Percentiles rank a stretch among this genome's conserved stretches.
These are phyloP conservation scores for Pestalotiopsis sp. DNA, from an alignment of 2,329 filamentous ascomycete species.

Conservation along the genomic window DNA sequence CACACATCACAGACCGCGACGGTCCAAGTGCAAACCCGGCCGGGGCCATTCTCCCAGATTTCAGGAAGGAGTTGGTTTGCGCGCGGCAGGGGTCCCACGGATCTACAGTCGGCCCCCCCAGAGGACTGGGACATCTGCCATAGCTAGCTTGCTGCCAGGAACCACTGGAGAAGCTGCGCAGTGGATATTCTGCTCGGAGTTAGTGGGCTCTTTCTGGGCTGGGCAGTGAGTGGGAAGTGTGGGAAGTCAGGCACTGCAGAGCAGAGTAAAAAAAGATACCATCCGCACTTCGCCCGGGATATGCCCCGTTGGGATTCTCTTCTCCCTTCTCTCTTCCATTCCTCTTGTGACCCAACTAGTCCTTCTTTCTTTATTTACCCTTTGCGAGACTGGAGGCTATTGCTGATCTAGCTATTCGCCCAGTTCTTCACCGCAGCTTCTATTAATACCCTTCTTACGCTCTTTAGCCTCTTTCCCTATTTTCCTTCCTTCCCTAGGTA, in stretches of 20 bases:
- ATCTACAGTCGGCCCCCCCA: not conserved
- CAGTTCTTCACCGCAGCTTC: not conserved
- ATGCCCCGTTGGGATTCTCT: not conserved
- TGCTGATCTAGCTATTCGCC: not conserved
- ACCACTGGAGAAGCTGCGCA: not conserved
- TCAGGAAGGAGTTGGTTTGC: not conserved
- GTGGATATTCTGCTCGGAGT: not conserved
- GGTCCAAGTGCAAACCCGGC: not conserved
- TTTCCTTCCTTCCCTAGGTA: not conserved
- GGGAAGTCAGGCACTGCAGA: not conserved
- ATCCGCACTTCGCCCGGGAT: not conserved
- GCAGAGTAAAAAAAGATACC: not conserved
- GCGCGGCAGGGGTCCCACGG: not conserved
- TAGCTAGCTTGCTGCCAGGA: not conserved
- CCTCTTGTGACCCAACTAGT: not conserved
- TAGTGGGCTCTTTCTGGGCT: not conserved
- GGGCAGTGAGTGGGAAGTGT: not conserved
- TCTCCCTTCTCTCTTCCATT: not conserved
- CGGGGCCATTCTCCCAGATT: not conserved
- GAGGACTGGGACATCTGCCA: not conserved
- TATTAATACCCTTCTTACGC: not conserved
- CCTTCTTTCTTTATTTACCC: not conserved
- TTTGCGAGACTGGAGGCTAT: not conserved
- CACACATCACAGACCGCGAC: not conserved
- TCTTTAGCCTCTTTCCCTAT: not conserved